Percentiles rank a stretch among this genome's conserved stretches.
These are phyloP conservation scores for Colletotrichum higginsianum DNA, from an alignment of 2,329 filamentous ascomycete species.

Conservation along the genomic window DNA sequence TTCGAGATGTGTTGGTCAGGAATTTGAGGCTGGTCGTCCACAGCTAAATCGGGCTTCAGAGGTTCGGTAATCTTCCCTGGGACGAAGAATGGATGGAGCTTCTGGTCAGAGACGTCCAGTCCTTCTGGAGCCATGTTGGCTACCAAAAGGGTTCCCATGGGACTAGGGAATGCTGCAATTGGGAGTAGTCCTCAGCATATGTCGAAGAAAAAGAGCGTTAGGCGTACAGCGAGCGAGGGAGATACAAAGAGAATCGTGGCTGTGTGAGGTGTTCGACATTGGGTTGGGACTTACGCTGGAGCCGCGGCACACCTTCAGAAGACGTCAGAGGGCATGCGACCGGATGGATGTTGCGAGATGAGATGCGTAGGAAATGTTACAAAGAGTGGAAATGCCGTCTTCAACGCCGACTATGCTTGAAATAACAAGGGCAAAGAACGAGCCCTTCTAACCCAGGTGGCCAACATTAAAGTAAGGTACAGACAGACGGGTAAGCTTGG, in stretches of 20 bases:
- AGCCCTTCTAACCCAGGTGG: neutral
- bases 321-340: slow-evolving; percentile 41
- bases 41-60: slow-evolving; percentile 1
- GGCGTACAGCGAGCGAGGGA: neutral
- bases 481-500: neutral
- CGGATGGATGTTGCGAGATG: neutral
- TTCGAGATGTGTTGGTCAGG: neutral
- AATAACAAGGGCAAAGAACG: neutral
- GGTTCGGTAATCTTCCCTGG: slow-evolving; percentile 41
- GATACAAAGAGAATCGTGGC: neutral
- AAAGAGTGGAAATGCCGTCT: neutral
- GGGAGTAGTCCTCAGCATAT: neutral
- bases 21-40: neutral
- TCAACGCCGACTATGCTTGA: neutral
- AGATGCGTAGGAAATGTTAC: neutral
- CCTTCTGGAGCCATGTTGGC: slow-evolving; percentile 62
- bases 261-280: neutral
- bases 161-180: slow-evolving; percentile 22
- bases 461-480: neutral
- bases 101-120: slow-evolving; percentile 56
- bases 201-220: neutral
- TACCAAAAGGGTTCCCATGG: slow-evolving; percentile 60
- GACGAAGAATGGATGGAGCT: slow-evolving; percentile 71
- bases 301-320: slow-evolving; percentile 30
- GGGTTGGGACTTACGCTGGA: slow-evolving; percentile 25